Evolutionary conservation across 73 alveolate species (phyloP), one percentile per base, ranked within the genome.

Genomic region (Paramecium tetraurelia): DNA sequence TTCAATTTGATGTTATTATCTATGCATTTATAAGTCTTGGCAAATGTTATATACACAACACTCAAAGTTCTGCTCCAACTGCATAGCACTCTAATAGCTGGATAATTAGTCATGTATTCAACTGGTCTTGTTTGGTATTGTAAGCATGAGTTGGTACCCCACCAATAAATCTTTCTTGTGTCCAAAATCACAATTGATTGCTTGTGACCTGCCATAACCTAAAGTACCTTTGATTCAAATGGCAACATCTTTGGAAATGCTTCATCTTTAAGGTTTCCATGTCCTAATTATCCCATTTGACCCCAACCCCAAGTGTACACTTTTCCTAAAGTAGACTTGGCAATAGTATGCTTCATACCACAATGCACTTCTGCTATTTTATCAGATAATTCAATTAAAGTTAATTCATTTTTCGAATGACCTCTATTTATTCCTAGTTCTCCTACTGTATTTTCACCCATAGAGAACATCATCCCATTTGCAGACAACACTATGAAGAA

Each of bases 271-370:
- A 59, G 70, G 68, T 84, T 84, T 53, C 98, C 98, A 50, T 94
- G 98, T 0, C 99, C 99, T 59, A 98, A 96, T 92, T 98, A 96
- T 8, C 99, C 99, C 87, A 93, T 94, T 43, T 97, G 9, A 27
- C 84, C 84, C 84, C 84, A 89, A 10, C 99, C 99, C 99, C 99
- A 98, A 12, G 99, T 97, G 85, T 96, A 98, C 5, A 98, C 97
- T 84, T 97, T 97, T 20, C 99, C 99, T 11, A 98, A 95, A 38
- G 98, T 86, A 40, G 99, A 94, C 89, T 94, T 98, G 9, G 99
- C 99, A 4, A 98, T 96, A 11, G 96, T 95, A 93, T 98, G 99
- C 58, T 96, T 95, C 92, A 94, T 97, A 2, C 99, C 99, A 86
- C 99, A 98, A n/a, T 97, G 97, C 7, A 98, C 92, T 58, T 96